Evolutionary conservation across 805 yeast species (phyloP), one percentile per base, ranked within the genome.

Genomic region (Yarrowia sp.): DNA sequence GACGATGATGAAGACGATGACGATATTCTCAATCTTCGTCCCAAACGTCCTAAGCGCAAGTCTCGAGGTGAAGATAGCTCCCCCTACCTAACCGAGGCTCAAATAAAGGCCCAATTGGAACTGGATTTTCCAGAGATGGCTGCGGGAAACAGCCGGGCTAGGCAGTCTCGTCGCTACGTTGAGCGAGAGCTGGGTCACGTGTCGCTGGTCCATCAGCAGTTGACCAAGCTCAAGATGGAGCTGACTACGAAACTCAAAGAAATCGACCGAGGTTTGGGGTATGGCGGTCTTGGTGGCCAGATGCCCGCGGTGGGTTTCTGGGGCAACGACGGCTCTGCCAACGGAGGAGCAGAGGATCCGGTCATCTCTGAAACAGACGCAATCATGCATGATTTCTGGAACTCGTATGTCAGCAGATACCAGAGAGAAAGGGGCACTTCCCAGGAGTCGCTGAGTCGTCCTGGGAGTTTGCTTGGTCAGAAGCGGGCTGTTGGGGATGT

Each of bases 271-370:
- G 59, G 59, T 2, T 2, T 38, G 8, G 59, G 59, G 3, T 53
- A 53, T 15, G 59, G 59, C 3, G 59, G 59, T 3, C 40, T 8
- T 7, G 15, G 8, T 1, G 59, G 59, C 45, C 3, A 14, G 26
- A 40, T 12, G 36, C 59, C 59, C 3, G 35, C 16, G 10, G 36
- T 8, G 0, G 59, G 59, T 1, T 38, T 40, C 22, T 53, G 59
- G 59, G 59, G 59, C 8, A 53, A 53, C 15, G 59, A 53, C 12
- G 59, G 59, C 9, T 7, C 59, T 12, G 14, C n/a, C 5, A 22
- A 22, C 10, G 45, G 59, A 40, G 59, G 59, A 14, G 59, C 36
- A 0, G 45, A 40, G 10, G 59, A 53, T 8, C 59, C 59, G 2
- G 35, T 8, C 8, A 19, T 19, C 2, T 19, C 42, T 5, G 59